phyloP scores from a whole-genome alignment of 768 basidiomycete genomes.

The Psilocybe cubensis region DNA sequence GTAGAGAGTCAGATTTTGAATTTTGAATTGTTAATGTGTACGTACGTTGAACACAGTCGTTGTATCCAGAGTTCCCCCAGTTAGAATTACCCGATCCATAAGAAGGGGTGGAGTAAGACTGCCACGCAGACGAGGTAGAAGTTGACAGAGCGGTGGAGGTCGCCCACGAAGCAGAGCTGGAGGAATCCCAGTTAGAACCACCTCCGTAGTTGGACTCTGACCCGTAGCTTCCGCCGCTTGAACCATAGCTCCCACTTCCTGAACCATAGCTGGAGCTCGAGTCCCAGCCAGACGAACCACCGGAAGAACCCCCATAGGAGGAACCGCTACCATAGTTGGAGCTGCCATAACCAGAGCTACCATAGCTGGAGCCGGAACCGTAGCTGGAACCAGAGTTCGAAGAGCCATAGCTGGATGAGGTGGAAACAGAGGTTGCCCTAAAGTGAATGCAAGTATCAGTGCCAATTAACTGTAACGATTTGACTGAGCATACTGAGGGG shows the following conservation, averaged over 20 bases:
- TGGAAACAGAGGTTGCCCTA: slow-evolving; percentile 1
- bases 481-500: slow-evolving; percentile 36
- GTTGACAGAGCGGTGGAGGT: slow-evolving; percentile 14
- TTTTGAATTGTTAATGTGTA: slow-evolving; percentile 12
- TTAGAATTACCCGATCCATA: slow-evolving; percentile 68
- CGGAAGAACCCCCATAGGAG: slow-evolving; percentile 8
- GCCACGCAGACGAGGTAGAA: slow-evolving; percentile 17
- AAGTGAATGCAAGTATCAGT: neutral
- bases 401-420: slow-evolving; percentile 9
- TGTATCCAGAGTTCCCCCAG: slow-evolving; percentile 62
- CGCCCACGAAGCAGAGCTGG: slow-evolving; percentile 5
- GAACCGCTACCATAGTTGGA: slow-evolving; percentile 18
- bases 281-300: slow-evolving; percentile 14
- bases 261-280: slow-evolving; percentile 25
- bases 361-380: slow-evolving; percentile 23
- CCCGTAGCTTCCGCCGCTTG: slow-evolving; percentile 18
- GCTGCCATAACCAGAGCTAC: slow-evolving; percentile 14
- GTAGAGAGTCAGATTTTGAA: neutral
- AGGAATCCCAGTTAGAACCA: slow-evolving; percentile 5
- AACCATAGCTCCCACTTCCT: slow-evolving; percentile 21
- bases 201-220: slow-evolving; percentile 2
- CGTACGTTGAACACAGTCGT: slow-evolving; percentile 74
- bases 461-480: neutral
- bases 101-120: slow-evolving; percentile 42
- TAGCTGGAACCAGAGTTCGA: slow-evolving; percentile 19